These are phyloP conservation scores for Scutellaria minor DNA, from an alignment of 257 asterid species.

Conservation along the genomic window DNA sequence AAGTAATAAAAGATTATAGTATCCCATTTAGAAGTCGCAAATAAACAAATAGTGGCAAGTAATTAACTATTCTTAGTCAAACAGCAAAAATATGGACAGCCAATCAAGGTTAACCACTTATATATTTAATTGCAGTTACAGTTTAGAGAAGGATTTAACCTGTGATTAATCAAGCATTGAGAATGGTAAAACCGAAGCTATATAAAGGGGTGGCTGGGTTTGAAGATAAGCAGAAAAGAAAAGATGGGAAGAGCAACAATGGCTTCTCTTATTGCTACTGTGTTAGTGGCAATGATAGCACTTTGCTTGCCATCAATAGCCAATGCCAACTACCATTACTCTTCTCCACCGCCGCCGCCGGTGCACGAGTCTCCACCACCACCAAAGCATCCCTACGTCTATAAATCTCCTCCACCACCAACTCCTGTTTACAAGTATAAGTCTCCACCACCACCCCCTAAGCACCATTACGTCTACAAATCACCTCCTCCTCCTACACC, in stretches of 20 bases:
- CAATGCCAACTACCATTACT: slow-evolving; percentile 38
- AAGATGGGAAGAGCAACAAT: slow-evolving; percentile 38
- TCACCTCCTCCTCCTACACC: not conserved
- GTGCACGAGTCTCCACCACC: slow-evolving; percentile 6
- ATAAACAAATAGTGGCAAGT: slow-evolving; percentile 5
- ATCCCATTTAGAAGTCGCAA: slow-evolving; percentile 23
- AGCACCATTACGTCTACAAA: not conserved
- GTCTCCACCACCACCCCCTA: slow-evolving; percentile 1
- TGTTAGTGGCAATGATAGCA: slow-evolving; percentile 41
- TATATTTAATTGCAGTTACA: not conserved
- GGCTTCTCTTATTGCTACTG: slow-evolving; percentile 36
- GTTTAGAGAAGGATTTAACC: not conserved
- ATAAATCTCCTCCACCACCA: slow-evolving; percentile 25
- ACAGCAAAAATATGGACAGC: slow-evolving; percentile 20
- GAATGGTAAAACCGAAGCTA: slow-evolving; percentile 37
- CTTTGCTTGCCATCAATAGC: slow-evolving; percentile 35
- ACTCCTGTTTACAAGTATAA: slow-evolving; percentile 3
- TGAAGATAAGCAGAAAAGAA: slow-evolving; percentile 17
- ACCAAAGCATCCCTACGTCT: not conserved
- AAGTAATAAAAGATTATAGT: not conserved
- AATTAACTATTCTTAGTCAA: slow-evolving; percentile 19
- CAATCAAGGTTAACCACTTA: slow-evolving; percentile 24
- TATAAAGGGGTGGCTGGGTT: slow-evolving; percentile 30
- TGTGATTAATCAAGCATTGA: slow-evolving; percentile 9
- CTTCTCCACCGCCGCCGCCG: slow-evolving; percentile 30